Base-by-base conservation (phyloP, 768 basidiomycete species). In the Calocybe indica region DNA sequence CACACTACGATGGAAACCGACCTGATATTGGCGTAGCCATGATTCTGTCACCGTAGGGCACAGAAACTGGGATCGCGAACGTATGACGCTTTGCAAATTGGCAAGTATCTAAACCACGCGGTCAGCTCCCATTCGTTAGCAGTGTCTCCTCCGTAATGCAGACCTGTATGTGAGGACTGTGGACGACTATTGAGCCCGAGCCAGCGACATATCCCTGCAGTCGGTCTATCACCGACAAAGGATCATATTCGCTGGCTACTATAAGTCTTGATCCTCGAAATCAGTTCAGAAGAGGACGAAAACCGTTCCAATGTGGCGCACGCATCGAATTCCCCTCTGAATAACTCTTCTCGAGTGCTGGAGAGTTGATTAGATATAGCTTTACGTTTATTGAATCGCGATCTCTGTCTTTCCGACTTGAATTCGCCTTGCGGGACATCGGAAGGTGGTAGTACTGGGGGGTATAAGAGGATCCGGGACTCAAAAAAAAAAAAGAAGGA, bases 1-100 rank as follows among this genome's bases (percentile, higher is more conserved):
- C 35, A 7, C 12, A 12, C 2, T 22, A 22, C 22, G 22, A 22
- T 22, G 31, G 29, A 14, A 36, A 44, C 44, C n/a, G 50, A 81
- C 80, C 63, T 98, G 95, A 68, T 98, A 99, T 52, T 80, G 78
- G 29, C 95, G 80, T 37, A 91, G 64, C 86, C 89, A 97, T 8
- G 80, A 73, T 65, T 98, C 95, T 2, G 88, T 86, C 30, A 98
- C 68, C 11, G 76, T 82, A 6, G 92, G 85, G 31, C 81, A 83
- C 8, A 98, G 71, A 64, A 81, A 94, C 51, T 75, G 66, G 7
- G 86, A 80, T 36, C 75, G 59, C 22, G 75, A 67, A 40, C 89
- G 80, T 56, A 97, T 65, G 53, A 78, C 82, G 31, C 72, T 71
- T 58, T 95, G 87, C 5, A 88, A 71, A 34, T 91, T 82, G 5